Evolutionary conservation across 1,284 basidiomycete species (phyloP).

Genomic region (Cutaneotrichosporon dermatis): DNA sequence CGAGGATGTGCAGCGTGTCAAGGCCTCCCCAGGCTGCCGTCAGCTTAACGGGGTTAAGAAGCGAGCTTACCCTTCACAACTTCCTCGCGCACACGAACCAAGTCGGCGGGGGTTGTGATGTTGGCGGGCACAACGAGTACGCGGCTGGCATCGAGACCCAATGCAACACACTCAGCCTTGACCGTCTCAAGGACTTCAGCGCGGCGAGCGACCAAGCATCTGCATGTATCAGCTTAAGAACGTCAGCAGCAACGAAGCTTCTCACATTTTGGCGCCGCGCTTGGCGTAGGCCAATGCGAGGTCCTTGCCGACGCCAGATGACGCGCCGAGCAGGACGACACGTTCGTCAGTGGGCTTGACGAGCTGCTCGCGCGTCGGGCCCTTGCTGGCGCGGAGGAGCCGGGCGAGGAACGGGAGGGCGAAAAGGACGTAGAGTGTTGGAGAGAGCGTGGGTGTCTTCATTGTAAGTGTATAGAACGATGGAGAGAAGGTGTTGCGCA

Average conservation of each 20-base stretch:
- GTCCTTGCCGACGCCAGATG: constrained; percentile 73
- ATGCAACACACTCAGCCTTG: constrained; percentile 57
- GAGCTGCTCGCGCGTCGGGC: constrained; percentile 35
- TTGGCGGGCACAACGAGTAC: constrained; percentile 57
- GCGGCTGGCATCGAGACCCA: constrained; percentile 33
- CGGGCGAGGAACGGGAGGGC: constrained; percentile 46
- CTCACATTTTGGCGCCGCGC: constrained; percentile 63
- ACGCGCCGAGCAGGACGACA: constrained; percentile 73
- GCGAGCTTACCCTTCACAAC: constrained; percentile 57
- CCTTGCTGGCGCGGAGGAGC: constrained; percentile 25
- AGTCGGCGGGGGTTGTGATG: constrained; percentile 63
- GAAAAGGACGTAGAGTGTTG: constrained; percentile 37
- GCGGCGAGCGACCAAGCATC: constrained; percentile 69
- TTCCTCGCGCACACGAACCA: constrained; percentile 59
- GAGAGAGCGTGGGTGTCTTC: background rate
- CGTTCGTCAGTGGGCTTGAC: constrained; percentile 57
- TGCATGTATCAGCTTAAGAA: constrained; percentile 11
- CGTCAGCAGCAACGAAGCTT: constrained; percentile 1
- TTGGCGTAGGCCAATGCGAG: constrained; percentile 68
- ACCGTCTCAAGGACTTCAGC: constrained; percentile 59
- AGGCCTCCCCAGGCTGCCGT: constrained; percentile 68
- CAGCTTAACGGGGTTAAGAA: background rate
- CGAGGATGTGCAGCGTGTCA: constrained; percentile 77
- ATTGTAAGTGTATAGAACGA: background rate
- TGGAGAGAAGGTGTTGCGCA: too few species aligned